Evolutionary conservation across 495 filamentous ascomycete species (phyloP), one percentile per base, ranked within the genome.

Genomic region (Penicillium canescens): DNA sequence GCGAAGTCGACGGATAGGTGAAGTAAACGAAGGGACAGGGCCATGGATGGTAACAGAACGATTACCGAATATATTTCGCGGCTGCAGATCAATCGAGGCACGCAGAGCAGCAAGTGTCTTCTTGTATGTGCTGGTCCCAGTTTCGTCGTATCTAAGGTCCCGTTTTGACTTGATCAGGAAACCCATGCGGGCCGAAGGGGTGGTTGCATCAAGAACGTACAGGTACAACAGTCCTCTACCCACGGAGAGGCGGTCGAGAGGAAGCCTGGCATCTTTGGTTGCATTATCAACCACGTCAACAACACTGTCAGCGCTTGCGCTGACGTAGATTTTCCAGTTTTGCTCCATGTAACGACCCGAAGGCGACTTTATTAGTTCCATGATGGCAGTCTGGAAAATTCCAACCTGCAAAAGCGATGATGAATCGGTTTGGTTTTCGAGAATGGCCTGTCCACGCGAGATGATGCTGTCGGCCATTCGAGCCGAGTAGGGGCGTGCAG

Each of bases 401-500:
- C 74, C 75, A 23, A 74, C 65, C 48, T 77, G 68, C 11, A 78
- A 54, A 28, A 67, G 59, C 12, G 66, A 61, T 10, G 75, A 73
- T 8, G 44, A 31, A 18, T 63, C 61, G 0, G 45, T 43, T 3
- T 51, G 52, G 2, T 50, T n/a, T 37, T 61, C 59, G 40, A 72
- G 61, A 49, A 75, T 43, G 16, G 70, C 57, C 20, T 81, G 74
- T 28, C 71, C 71, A 28, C 72, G 70, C 7, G 63, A 55, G 46
- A 82, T 81, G 54, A 78, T 68, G 43, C 74, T 78, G 56, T 81
- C 72, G 34, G 76, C 71, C 75, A 78, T 76, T 65, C 71, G 67
- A 24, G 66, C 61, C 28, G 75, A 74, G 54, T 78, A 79, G 2
- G 60, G 58, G 6, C 60, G 57, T 38, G 36, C 36, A 38, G 36